Percentiles rank a stretch among this genome's conserved stretches.
Evolutionary conservation across 345 rosid genomes (phyloP).

Genomic region (Populus tremula): DNA sequence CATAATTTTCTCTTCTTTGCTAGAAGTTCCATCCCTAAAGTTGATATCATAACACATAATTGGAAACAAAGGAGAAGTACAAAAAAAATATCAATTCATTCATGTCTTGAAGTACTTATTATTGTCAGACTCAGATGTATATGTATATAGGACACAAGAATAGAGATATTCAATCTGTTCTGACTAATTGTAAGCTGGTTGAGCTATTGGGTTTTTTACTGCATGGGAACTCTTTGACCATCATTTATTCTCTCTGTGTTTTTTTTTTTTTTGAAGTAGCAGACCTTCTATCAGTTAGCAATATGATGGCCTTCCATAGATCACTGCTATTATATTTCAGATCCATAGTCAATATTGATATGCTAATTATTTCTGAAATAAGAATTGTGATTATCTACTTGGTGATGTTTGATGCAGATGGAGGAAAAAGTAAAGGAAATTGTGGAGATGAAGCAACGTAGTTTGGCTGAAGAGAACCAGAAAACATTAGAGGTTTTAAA

Average conservation of each 20-base stretch:
- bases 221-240: not conserved
- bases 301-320: not conserved
- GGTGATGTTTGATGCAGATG: conserved; percentile 49
- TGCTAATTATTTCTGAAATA: not conserved
- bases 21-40: too few relatives aligned
- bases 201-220: too few relatives aligned
- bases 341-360: not conserved
- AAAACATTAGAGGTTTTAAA: conserved; percentile 86
- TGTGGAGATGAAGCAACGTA: conserved; percentile 94
- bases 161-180: too few relatives aligned
- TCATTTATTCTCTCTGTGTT: not conserved
- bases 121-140: too few relatives aligned
- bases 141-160: too few relatives aligned
- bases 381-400: conserved; percentile 2
- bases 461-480: conserved; percentile 97
- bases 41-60: too few relatives aligned
- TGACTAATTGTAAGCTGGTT: too few relatives aligned
- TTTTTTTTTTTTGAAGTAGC: not conserved
- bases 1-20: too few relatives aligned
- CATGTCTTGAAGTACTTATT: too few relatives aligned
- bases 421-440: conserved; percentile 98
- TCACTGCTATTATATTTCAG: conserved; percentile 1
- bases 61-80: too few relatives aligned
- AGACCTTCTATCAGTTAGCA: not conserved
- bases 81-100: too few relatives aligned